Evolutionary conservation across 768 basidiomycete species (phyloP), one percentile per base, ranked within the genome.

Genomic region (Lactarius quietus): DNA sequence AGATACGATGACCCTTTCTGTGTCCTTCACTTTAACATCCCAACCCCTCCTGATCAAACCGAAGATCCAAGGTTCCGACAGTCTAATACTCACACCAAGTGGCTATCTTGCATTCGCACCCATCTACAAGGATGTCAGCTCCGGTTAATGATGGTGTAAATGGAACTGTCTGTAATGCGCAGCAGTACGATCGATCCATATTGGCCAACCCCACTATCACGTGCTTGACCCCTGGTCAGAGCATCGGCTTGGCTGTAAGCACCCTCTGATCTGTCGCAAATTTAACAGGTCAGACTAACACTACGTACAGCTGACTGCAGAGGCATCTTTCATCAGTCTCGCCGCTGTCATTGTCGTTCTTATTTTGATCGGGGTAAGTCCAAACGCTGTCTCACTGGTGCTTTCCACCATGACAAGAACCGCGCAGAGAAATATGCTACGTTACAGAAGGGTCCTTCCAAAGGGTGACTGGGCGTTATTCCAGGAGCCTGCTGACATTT

Each of bases 401-500:
- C 48, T 10, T 7, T 0, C 29, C 33, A 17, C 29, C 33, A 17
- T 57, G 53, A 33, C 33, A 33, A 33, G 33, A 33, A 33, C 33
- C 33, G 8, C 8, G 3, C 33, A 33, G 33, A 33, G 66, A 52
- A 69, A 69, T 39, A 8, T 59, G 8, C 31, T 52, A 6, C 63
- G 66, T 36, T 62, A 69, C 41, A 43, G 26, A 23, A 68, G 10
- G 36, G 33, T 1, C 3, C 28, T 54, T 3, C 57, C 62, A 7
- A 9, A 31, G 2, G 66, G 57, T 18, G 41, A 41, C 18, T 68
- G 68, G 68, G 45, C 29, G 33, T 68, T 79, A 12, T 70, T 81
- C 23, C 73, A 71, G 61, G 70, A 73, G 51, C 79, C 33, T 6
- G 73, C 77, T 59, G 79, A 82, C 65, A 69, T 79, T 15, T 76